Conservation (phyloP, 139 green algal species). For the Closterium sp. region DNA sequence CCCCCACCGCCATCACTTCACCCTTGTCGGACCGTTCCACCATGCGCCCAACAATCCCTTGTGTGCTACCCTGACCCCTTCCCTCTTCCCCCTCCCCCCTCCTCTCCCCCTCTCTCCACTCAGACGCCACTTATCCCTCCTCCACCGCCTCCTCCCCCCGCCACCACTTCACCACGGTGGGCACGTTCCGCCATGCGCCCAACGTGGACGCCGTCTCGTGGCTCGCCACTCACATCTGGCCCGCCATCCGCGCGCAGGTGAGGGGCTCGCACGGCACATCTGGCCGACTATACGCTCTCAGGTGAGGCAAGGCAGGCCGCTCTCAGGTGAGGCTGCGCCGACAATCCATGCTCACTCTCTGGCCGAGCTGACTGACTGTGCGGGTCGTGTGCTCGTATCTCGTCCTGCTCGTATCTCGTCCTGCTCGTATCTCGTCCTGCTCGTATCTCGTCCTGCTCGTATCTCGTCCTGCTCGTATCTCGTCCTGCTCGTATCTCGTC, state of each 20-base stretch:
- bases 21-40: too few species aligned
- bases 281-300: constrained; percentile 47
- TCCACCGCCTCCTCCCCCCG: constrained; percentile 1
- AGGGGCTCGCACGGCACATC: constrained; percentile 49
- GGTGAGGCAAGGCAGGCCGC: too few species aligned
- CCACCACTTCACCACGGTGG: constrained; percentile 66
- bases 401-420: too few species aligned
- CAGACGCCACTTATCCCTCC: too few species aligned
- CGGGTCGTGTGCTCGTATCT: too few species aligned
- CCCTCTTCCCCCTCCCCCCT: background rate
- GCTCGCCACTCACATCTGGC: constrained; percentile 59
- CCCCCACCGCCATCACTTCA: background rate
- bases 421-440: too few species aligned
- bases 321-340: too few species aligned
- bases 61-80: background rate
- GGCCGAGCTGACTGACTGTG: too few species aligned
- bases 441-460: too few species aligned
- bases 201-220: constrained; percentile 64
- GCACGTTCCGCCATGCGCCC: constrained; percentile 61
- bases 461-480: too few species aligned
- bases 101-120: background rate
- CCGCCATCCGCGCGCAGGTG: constrained; percentile 34
- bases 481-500: too few species aligned
- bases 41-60: background rate
- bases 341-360: too few species aligned